Base-by-base conservation (phyloP, 2,329 filamentous ascomycete species). In the Pezicula neosporulosa region DNA sequence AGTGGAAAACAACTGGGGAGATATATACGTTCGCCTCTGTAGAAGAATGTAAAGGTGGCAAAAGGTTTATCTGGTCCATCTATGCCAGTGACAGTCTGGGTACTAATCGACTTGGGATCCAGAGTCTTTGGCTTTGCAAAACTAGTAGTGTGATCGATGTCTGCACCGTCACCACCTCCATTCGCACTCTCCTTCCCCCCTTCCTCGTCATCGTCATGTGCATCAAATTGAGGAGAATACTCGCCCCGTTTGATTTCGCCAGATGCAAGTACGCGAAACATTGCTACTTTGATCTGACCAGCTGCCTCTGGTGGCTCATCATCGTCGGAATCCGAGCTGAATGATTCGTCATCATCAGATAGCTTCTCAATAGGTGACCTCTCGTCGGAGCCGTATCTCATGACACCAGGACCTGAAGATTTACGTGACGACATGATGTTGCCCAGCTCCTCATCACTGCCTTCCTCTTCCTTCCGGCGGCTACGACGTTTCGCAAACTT, bases 161-260 rank as follows among this genome's bases (percentile, higher is more conserved):
- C 90, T 38, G 84, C 87, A 61, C 92, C 89, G 54, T 88, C 82
- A 27, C 77, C 77, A 13, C 77, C 77, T 37, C 78, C 82, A 47
- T 76, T 80, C 6, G 66, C 70, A 15, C 71, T 72, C 38, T 76
- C 75, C 52, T 80, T 77, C 44, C 72, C 72, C 36, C 67, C 71
- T 27, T 77, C 70, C 50, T 96, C 91, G 56, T 96, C 92, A 56
- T 96, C 93, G 64, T 97, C 94, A 63, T 97, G 90, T 3, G 93
- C 93, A 68, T 96, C 92, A 58, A 97, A 97, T 65, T 97, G 94
- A 12, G 94, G 94, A 1, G 92, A 96, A 70, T 97, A 99, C 71
- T 99, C 94, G 56, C 94, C 94, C 66, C 92, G 90, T 73, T 97
- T 97, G 66, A 99, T 96, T 69, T 97, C 94, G 13, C 94, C 94